These are phyloP conservation scores for Marasmius tenuissimus DNA, from an alignment of 1,284 basidiomycete species.

Conservation along the genomic window DNA sequence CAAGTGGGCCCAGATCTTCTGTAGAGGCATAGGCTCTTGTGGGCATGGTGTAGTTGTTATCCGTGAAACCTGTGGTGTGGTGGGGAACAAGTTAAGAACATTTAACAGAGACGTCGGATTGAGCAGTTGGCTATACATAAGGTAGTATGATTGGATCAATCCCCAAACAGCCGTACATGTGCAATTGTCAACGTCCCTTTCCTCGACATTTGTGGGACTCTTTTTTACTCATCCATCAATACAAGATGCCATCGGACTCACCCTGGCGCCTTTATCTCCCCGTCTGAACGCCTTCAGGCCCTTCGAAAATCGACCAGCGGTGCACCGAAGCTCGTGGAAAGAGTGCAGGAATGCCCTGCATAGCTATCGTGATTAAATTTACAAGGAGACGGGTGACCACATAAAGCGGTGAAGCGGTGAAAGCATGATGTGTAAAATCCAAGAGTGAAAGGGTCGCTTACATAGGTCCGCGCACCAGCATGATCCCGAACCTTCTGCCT, in stretches of 20 bases:
- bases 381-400: not conserved
- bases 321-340: not conserved
- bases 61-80: not conserved
- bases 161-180: not conserved
- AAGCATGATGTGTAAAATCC: too few relatives aligned
- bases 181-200: not conserved
- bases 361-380: not conserved
- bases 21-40: constrained; percentile 7
- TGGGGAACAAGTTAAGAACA: not conserved
- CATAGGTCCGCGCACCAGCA: too few relatives aligned
- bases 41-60: constrained; percentile 5
- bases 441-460: too few relatives aligned
- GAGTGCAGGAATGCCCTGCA: not conserved
- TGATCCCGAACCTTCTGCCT: too few relatives aligned
- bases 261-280: not conserved
- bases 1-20: constrained; percentile 51
- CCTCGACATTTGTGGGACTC: not conserved
- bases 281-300: not conserved
- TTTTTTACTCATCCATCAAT: not conserved
- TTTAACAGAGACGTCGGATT: constrained; percentile 1
- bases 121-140: constrained; percentile 7
- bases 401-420: not conserved
- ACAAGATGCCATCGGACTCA: not conserved
- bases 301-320: not conserved
- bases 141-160: not conserved